Base-by-base conservation (phyloP, 2,329 filamentous ascomycete genomes). In the Penicillium sp. region DNA sequence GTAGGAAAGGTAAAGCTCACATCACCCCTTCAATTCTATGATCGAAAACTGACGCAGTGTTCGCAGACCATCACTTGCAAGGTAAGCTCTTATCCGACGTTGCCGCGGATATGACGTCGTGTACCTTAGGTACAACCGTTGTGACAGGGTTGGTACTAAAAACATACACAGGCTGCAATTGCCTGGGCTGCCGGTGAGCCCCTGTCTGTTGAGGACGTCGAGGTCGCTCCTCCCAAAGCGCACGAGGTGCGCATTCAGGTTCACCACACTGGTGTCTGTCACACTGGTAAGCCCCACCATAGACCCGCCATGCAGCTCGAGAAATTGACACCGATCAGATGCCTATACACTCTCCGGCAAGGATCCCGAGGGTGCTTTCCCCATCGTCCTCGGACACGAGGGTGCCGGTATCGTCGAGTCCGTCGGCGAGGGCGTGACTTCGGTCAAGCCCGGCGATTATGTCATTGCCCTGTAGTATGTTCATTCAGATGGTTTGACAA, bases 241-340 rank as follows among this genome's bases (percentile, higher is more conserved):
- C 83, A 95, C 75, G 93, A 98, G 78, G 93, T 98, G 68, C 89
- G 93, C 65, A 95, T 98, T 69, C 78, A 97, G 79, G 89, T 97
- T 71, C 86, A 92, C 80, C 95, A 96, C 79, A 98, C 93, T 46
- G 93, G 93, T 75, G 93, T 98, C 70, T 98, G 93, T 80, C 93
- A 98, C 78, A 98, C 92, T 70, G 89, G 89, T 93, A 76, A 62
- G 72, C 67, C 43, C 49, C 46, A 53, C 53, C 13, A 25, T 46
- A 1, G 9, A 46, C 44, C 45, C 49, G 46, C 54, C 24, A 29
- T 32, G 32, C 25, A n/a, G 41, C 20, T 32, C 18, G 6, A 2
- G 29, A 33, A 41, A 35, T 27, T 54, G 31, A 58, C 50, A 42
- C 18, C 18, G 35, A 24, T 23, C 42, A 87, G 89, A 95, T 80